Percentiles rank a stretch among this genome's conserved stretches.
These are phyloP conservation scores for Pichia sp. DNA, from an alignment of 1,139 yeast genomes.

Conservation along the genomic window DNA sequence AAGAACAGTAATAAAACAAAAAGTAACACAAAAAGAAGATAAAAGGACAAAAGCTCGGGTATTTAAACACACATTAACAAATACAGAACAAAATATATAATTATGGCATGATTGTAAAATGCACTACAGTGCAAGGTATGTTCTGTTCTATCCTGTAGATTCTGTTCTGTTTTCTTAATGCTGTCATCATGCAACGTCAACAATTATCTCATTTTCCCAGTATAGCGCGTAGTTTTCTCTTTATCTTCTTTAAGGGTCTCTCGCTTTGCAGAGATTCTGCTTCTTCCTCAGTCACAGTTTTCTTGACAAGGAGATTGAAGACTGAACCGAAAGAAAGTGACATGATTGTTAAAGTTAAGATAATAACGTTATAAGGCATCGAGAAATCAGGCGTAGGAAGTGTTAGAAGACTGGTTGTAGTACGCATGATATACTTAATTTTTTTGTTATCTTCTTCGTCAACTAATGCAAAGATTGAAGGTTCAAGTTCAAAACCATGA, in stretches of 20 bases:
- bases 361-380: constrained; percentile 98
- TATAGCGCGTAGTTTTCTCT: constrained; percentile 7
- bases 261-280: constrained; percentile 38
- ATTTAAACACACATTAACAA: too few relatives aligned
- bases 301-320: constrained; percentile 71
- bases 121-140: neutral
- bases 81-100: too few relatives aligned
- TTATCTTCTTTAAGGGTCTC: constrained; percentile 11
- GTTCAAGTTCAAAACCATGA: constrained; percentile 93
- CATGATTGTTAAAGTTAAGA: constrained; percentile 88
- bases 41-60: too few relatives aligned
- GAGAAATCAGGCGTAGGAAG: constrained; percentile 97
- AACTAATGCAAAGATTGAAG: constrained; percentile 65
- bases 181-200: too few relatives aligned
- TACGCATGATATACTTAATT: constrained; percentile 56
- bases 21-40: too few relatives aligned
- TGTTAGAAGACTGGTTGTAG: constrained; percentile 77
- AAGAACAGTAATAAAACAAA: too few relatives aligned
- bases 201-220: neutral
- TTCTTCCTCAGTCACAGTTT: constrained; percentile 72
- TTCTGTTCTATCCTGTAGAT: neutral
- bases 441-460: constrained; percentile 29
- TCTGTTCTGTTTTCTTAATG: neutral
- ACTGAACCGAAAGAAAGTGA: constrained; percentile 86
- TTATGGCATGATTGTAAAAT: neutral